phyloP scores from a whole-genome alignment of 768 basidiomycete species.

The Scleroderma citrinum region DNA sequence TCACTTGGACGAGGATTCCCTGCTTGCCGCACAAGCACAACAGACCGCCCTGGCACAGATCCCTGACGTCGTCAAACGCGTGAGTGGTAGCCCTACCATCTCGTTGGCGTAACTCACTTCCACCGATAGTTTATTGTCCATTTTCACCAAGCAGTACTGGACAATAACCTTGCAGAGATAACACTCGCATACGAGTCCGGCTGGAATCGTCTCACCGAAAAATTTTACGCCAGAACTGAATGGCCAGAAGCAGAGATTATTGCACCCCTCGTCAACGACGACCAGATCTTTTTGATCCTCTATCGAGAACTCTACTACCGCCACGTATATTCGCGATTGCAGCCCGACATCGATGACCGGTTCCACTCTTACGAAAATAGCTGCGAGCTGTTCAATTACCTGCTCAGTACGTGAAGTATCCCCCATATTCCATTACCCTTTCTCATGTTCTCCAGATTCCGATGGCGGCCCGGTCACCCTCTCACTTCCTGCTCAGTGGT shows the following conservation, averaged over 20 bases:
- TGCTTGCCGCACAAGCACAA: slow-evolving; percentile 74
- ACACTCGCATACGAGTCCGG: slow-evolving; percentile 93
- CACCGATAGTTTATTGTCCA: slow-evolving; percentile 79
- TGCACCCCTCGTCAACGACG: slow-evolving; percentile 90
- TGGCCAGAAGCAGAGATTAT: slow-evolving; percentile 98
- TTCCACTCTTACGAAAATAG: slow-evolving; percentile 98
- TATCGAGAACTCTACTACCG: slow-evolving; percentile 95
- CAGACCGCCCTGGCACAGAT: slow-evolving; percentile 79
- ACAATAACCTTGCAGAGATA: slow-evolving; percentile 88
- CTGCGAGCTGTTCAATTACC: slow-evolving; percentile 96
- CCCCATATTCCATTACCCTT: too few species aligned
- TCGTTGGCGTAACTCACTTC: too few species aligned
- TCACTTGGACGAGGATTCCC: slow-evolving; percentile 61
- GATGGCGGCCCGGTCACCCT: slow-evolving; percentile 84
- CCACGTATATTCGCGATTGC: slow-evolving; percentile 92
- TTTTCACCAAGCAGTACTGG: slow-evolving; percentile 88
- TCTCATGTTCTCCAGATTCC: slow-evolving; percentile 52
- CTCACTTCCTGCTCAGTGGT: slow-evolving; percentile 93
- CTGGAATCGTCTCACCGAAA: slow-evolving; percentile 96
- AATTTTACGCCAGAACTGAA: slow-evolving; percentile 89
- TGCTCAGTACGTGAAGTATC: slow-evolving; percentile 62
- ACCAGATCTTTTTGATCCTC: slow-evolving; percentile 93
- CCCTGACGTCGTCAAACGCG: slow-evolving; percentile 85
- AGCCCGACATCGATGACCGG: slow-evolving; percentile 94
- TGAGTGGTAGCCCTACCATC: slow-evolving; percentile 34